A percentile compares a stretch with the other conserved stretches of the same genome.
Conservation (phyloP, 73 alveolate species). For the Paramecium sonneborni region DNA sequence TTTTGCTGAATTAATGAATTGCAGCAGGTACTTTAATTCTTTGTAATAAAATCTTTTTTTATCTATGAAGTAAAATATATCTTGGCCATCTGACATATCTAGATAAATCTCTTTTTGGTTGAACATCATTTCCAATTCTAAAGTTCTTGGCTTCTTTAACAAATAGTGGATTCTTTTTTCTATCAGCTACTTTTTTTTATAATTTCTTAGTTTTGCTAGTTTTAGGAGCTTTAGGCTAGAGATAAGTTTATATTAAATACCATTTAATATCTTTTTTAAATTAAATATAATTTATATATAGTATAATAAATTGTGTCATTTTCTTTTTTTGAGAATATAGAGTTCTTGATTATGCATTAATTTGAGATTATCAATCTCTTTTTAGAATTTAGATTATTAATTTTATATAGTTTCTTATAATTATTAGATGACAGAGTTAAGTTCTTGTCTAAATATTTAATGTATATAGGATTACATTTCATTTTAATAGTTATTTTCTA, state of each 20-base stretch:
- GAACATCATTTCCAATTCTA: slow-evolving; percentile 97
- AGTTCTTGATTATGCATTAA: not conserved
- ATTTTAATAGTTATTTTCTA: not conserved
- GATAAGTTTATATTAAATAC: not conserved
- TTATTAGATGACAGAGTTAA: not conserved
- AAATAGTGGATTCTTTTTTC: slow-evolving; percentile 82
- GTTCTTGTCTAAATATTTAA: not conserved
- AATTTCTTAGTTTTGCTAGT: slow-evolving; percentile 52
- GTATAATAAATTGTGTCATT: not conserved
- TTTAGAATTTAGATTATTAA: not conserved
- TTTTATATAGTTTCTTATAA: not conserved
- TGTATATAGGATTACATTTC: not conserved
- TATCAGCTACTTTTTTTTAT: slow-evolving; percentile 46
- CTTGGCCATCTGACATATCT: slow-evolving; percentile 99
- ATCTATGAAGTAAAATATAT: slow-evolving; percentile 96
- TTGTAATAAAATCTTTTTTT: slow-evolving; percentile 95
- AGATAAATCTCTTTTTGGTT: slow-evolving; percentile 78
- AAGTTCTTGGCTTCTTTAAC: slow-evolving; percentile 84
- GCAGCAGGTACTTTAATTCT: slow-evolving; percentile 98
- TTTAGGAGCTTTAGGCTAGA: slow-evolving; percentile 46
- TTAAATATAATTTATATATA: not conserved
- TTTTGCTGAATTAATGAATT: slow-evolving; percentile 81
- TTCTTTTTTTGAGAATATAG: not conserved
- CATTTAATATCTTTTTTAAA: slow-evolving; percentile 24
- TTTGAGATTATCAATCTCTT: not conserved